These are phyloP conservation scores for Sherardia arvensis DNA, from an alignment of 257 asterid species.

Conservation along the genomic window DNA sequence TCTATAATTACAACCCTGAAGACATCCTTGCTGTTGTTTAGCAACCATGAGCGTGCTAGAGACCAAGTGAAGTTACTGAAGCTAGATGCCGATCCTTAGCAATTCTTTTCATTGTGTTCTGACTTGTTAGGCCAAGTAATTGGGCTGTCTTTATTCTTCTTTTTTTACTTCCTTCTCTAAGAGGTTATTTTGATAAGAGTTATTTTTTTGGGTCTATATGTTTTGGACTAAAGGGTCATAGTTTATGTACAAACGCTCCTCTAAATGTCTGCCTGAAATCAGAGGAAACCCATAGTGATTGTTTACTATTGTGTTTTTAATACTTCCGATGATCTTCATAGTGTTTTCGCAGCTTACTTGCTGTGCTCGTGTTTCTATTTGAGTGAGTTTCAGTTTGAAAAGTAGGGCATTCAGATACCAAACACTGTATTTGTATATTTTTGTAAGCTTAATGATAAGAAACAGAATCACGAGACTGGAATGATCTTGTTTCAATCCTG, in stretches of 20 bases:
- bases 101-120: slow-evolving; percentile 1
- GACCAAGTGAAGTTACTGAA: background rate
- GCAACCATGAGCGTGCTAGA: background rate
- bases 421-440: no score
- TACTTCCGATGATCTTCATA: background rate
- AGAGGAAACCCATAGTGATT: background rate
- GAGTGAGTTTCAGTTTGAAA: no score
- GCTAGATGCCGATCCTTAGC: background rate
- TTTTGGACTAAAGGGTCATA: background rate
- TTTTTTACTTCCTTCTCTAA: background rate
- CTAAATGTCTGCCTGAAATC: background rate
- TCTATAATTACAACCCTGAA: background rate
- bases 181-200: background rate
- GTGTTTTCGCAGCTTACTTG: no score
- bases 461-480: no score
- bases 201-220: background rate
- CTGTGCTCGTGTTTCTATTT: background rate
- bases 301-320: background rate
- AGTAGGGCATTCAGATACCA: no score
- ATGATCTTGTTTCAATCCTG: no score
- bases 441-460: no score
- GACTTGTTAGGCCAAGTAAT: background rate
- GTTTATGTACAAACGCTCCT: background rate
- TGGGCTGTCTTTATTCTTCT: background rate
- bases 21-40: background rate